Evolutionary conservation across 768 basidiomycete species (phyloP), one percentile per base, ranked within the genome.

Genomic region (Pleurotus cornucopiae): DNA sequence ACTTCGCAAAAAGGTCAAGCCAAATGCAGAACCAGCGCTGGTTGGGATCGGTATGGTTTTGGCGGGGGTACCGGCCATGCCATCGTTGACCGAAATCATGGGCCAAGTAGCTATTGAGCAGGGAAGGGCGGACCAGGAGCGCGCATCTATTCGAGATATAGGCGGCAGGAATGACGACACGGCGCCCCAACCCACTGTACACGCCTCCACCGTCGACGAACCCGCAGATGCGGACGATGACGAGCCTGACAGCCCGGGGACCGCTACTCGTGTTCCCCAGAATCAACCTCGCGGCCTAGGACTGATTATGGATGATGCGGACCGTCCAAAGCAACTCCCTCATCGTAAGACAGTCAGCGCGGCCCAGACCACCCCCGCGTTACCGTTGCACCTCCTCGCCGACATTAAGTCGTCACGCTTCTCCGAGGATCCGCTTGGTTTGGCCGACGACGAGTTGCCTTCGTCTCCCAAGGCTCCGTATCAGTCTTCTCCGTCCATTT

Each of bases 41-140:
- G 84, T 96, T 40, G 97, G 97, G 4, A 81, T 98, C 56, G 89
- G 92, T 39, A 76, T 90, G 56, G 69, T 96, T 12, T 70, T 94
- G 26, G 92, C 92, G 12, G 88, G 89, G 26, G 75, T 75, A 23
- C 86, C 89, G 2, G 93, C 78, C 5, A 79, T 97, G 79, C 94
- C 93, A 1, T 67, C 70, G 18, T 73, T 98, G 26, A 83, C 86
- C 1, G 77, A 82, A n/a, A 71, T 84, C 3, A 83, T 88, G 67
- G 94, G 95, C 4, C 73, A 88, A 58, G 87, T 96, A 49, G 90
- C 92, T 2, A 73, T 98, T 49, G 93, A 93, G 61, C 96, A 98
- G 71, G 95, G 95, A 1, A 79, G 92, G 14, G 76, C 79, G 51
- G 85, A 88, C 58, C 86, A 89, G 53, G 77, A 79, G n/a, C 76